Percentiles rank a stretch among this genome's conserved stretches.
Conservation (phyloP, 2,329 filamentous ascomycete genomes). For the Arachnomyces sp. region DNA sequence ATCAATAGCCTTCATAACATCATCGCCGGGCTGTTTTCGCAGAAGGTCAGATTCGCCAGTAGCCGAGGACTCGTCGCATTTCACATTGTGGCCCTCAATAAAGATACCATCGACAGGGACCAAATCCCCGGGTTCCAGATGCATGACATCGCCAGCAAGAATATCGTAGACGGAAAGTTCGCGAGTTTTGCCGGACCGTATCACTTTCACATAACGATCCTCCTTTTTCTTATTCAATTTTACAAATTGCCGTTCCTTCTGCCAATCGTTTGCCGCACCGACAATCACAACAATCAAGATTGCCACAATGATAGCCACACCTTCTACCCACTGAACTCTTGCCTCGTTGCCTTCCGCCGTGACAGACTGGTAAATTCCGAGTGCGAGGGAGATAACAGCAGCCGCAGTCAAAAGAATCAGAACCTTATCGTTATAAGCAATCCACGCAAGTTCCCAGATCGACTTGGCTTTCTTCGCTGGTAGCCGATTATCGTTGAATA, state of each 20-base stretch:
- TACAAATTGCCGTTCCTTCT: constrained; percentile 73
- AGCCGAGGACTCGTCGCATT: constrained; percentile 66
- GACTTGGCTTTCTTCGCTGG: constrained; percentile 63
- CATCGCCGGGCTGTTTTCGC: constrained; percentile 58
- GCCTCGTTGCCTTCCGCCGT: constrained; percentile 46
- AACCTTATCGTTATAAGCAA: constrained; percentile 76
- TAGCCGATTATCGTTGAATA: constrained; percentile 63
- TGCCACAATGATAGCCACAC: constrained; percentile 69
- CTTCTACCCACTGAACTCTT: constrained; percentile 72
- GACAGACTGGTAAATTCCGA: constrained; percentile 67
- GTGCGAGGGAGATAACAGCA: constrained; percentile 63
- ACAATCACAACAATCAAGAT: constrained; percentile 69
- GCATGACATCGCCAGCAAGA: constrained; percentile 65
- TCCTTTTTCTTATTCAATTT: constrained; percentile 76
- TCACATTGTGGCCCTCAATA: constrained; percentile 58
- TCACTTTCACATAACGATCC: constrained; percentile 64
- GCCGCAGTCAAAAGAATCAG: constrained; percentile 64
- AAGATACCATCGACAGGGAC: constrained; percentile 66
- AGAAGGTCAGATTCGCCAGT: constrained; percentile 70
- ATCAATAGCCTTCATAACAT: constrained; percentile 58
- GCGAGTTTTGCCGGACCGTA: constrained; percentile 64
- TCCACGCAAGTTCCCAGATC: constrained; percentile 65
- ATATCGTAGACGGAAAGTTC: constrained; percentile 65
- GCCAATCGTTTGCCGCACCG: constrained; percentile 73
- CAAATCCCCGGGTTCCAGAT: constrained; percentile 66